phyloP scores from a whole-genome alignment of 2,329 filamentous ascomycete species.

The Penicillium sp. region DNA sequence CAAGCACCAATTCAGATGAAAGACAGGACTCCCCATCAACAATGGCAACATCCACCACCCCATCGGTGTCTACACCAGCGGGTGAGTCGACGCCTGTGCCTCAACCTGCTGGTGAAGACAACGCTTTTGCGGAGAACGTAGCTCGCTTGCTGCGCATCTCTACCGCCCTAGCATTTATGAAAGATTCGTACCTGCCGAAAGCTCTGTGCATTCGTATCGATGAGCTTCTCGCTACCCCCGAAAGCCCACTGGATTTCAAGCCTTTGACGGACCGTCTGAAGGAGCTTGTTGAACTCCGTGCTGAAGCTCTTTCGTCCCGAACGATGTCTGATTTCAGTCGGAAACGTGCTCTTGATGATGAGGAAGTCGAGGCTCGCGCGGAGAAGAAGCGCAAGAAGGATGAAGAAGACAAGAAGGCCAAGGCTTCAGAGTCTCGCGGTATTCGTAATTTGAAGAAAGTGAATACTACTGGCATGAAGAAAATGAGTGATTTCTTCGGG shows the following conservation, averaged over 20 bases:
- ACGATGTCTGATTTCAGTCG: conserved; percentile 51
- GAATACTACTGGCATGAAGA: conserved; percentile 91
- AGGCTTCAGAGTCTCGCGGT: conserved; percentile 70
- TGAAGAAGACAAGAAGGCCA: conserved; percentile 84
- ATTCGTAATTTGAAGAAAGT: conserved; percentile 85
- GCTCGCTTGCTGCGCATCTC: conserved; percentile 48
- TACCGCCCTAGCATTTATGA: conserved; percentile 52
- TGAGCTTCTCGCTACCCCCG: conserved; percentile 36
- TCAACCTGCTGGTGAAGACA: conserved; percentile 33
- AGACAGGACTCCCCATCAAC: conserved; percentile 33
- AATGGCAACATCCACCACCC: conserved; percentile 35
- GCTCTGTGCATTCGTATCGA: conserved; percentile 40
- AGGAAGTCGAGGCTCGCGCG: conserved; percentile 53
- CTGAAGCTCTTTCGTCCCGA: conserved; percentile 69
- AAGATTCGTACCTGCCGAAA: conserved; percentile 49
- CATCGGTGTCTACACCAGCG: conserved; percentile 38
- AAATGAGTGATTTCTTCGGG: conserved; percentile 90
- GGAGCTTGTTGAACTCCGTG: conserved; percentile 64
- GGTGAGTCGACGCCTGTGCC: conserved; percentile 40
- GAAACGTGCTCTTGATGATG: conserved; percentile 44
- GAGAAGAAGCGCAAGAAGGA: conserved; percentile 85
- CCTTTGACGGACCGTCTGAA: conserved; percentile 70
- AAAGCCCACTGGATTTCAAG: conserved; percentile 62
- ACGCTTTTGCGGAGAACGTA: conserved; percentile 36
- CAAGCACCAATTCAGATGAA: conserved; percentile 25